phyloP scores from a whole-genome alignment of 2,329 filamentous ascomycete species.

The Alternaria brassicae region DNA sequence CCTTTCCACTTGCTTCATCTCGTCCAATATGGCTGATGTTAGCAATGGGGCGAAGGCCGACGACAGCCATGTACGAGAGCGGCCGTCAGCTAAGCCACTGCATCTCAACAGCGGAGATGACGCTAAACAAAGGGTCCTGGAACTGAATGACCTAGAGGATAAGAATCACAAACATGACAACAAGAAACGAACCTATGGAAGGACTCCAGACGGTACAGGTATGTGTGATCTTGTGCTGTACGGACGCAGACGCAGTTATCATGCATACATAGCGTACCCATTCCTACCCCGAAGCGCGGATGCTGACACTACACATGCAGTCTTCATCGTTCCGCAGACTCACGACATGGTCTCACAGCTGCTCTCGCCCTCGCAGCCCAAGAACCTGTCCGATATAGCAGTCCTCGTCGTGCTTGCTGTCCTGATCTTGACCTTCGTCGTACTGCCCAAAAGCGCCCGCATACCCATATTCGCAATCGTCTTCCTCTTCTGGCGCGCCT shows the following conservation, averaged over 20 bases:
- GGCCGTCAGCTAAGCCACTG: conserved; percentile 38
- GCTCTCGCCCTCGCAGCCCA: conserved; percentile 90
- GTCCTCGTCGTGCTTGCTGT: conserved; percentile 79
- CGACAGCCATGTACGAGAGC: conserved; percentile 41
- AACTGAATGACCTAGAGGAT: conserved; percentile 60
- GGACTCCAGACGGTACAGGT: conserved; percentile 91
- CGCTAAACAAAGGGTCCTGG: conserved; percentile 57
- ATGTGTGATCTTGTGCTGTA: conserved; percentile 49
- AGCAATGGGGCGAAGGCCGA: conserved; percentile 29
- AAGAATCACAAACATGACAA: conserved; percentile 58
- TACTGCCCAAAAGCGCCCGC: conserved; percentile 72
- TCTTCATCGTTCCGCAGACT: conserved; percentile 93
- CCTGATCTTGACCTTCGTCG: conserved; percentile 76
- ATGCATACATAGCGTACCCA: not conserved
- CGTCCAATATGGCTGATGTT: conserved; percentile 38
- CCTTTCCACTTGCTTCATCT: conserved; percentile 22
- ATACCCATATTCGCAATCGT: conserved; percentile 79
- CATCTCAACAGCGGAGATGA: conserved; percentile 40
- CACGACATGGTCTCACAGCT: conserved; percentile 99
- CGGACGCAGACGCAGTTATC: not conserved
- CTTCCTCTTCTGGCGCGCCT: conserved; percentile 90
- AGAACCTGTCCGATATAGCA: conserved; percentile 85
- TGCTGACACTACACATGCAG: conserved; percentile 57
- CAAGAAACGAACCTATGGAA: conserved; percentile 82
- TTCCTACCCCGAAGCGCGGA: not conserved